Conservation (phyloP, 257 asterid species). For the Misopates orontium region DNA sequence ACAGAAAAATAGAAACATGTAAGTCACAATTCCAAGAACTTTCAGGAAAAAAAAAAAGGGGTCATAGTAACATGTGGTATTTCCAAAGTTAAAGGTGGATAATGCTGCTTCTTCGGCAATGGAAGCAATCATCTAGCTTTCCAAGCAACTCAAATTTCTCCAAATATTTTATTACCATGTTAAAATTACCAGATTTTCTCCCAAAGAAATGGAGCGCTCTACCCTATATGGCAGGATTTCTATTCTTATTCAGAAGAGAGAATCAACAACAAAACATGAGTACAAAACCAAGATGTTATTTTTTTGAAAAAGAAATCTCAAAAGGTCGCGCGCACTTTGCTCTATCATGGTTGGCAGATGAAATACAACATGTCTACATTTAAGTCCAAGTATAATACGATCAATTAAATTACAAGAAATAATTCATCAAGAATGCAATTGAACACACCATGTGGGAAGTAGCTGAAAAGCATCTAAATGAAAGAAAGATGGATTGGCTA, state of each 20-base stretch:
- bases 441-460: neutral
- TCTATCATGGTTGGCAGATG: conserved; percentile 6
- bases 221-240: conserved; percentile 3
- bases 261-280: conserved; percentile 5
- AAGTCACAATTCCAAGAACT: neutral
- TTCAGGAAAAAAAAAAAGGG: conserved; percentile 1
- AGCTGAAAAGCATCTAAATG: neutral
- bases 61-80: conserved; percentile 1
- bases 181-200: neutral
- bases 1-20: conserved; percentile 19
- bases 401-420: neutral
- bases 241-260: neutral
- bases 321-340: conserved; percentile 6
- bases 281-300: conserved; percentile 8
- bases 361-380: neutral
- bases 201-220: neutral
- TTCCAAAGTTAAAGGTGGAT: neutral
- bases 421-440: neutral
- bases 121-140: neutral
- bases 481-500: neutral
- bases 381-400: neutral
- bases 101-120: neutral
- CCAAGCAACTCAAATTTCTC: neutral
- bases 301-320: neutral
- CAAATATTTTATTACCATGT: neutral